Evolutionary conservation across 2,329 filamentous ascomycete genomes (phyloP), one percentile per base, ranked within the genome.

Genomic region (Pyrenochaeta sp.): DNA sequence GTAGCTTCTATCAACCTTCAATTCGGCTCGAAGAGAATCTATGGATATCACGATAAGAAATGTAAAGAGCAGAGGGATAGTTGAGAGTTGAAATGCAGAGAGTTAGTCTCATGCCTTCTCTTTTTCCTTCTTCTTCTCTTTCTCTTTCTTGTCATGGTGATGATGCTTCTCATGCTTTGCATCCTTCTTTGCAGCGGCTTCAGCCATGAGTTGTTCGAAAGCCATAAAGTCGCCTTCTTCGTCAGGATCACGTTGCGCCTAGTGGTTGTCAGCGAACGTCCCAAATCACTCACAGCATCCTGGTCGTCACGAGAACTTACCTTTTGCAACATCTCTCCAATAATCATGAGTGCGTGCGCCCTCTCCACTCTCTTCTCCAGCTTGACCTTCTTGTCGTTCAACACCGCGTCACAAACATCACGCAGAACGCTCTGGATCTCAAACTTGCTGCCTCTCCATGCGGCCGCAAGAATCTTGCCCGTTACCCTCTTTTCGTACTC

Each of bases 161-260:
- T 83, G 79, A 73, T 92, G 89, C 51, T 90, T 86, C 69, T 94
- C 90, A 75, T 92, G 88, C 70, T 88, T 85, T 71, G 85, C 84
- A 63, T 95, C 92, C 79, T 97, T 97, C 85, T 98, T 98, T 48
- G 92, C 90, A 51, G 93, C 92, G 4, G 94, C 94, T 75, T 99
- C 95, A 45, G 95, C 93, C 77, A 99, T 96, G 50, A 99, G 87
- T 77, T 98, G 92, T 76, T 99, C 95, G 66, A 99, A 99, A 14
- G 94, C 93, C 86, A 99, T 96, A 78, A 96, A 98, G 70, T 98
- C 95, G 61, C 95, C 94, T 78, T 99, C 95, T 80, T 99, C 95
- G 61, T 99, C 95, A 36, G 94, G 90, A 49, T 94, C 90, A 58
- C 95, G 88, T 75, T 90, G 85, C 35, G 94, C 91, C 93, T 97